These are phyloP conservation scores for Globisporangium perplexum DNA, from an alignment of 352 stramenopile species.

Conservation along the genomic window DNA sequence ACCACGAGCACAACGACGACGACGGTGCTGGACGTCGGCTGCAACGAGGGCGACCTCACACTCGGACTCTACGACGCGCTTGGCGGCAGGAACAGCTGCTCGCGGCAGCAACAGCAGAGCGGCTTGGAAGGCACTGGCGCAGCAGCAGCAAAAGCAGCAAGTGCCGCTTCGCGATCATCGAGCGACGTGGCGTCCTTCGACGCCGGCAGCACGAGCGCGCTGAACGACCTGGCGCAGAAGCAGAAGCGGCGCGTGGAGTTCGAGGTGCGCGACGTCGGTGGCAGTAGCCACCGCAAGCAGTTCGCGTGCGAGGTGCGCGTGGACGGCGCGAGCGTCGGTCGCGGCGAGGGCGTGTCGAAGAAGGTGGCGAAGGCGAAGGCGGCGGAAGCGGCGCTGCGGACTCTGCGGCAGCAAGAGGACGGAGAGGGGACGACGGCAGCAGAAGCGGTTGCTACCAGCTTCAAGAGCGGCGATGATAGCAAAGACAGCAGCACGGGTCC, in stretches of 20 bases:
- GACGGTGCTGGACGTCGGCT: constrained; percentile 71
- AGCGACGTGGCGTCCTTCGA: constrained; percentile 46
- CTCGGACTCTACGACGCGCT: constrained; percentile 67
- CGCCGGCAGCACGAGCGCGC: constrained; percentile 40
- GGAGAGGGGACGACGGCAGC: not conserved
- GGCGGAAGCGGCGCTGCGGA: constrained; percentile 33
- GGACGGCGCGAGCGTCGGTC: constrained; percentile 36
- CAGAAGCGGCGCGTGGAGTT: constrained; percentile 59
- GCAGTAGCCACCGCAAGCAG: constrained; percentile 47
- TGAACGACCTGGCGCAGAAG: constrained; percentile 71
- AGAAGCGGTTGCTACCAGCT: not conserved
- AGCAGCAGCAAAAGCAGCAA: not conserved
- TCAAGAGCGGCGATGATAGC: not conserved
- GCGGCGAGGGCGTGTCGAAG: constrained; percentile 67
- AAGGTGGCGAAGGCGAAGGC: constrained; percentile 80
- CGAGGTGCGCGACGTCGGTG: constrained; percentile 44
- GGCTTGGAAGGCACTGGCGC: not conserved
- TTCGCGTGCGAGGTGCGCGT: constrained; percentile 60
- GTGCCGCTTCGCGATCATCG: constrained; percentile 10
- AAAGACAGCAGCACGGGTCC: not conserved
- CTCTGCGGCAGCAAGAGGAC: constrained; percentile 5
- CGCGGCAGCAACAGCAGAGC: constrained; percentile 1
- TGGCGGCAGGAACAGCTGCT: constrained; percentile 4
- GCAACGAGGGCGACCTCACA: constrained; percentile 81
- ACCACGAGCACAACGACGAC: no score